A percentile compares a stretch with the other conserved stretches of the same genome.
Evolutionary conservation across 2,329 filamentous ascomycete genomes (phyloP).

Genomic region (Stagonosporopsis vannaccii): DNA sequence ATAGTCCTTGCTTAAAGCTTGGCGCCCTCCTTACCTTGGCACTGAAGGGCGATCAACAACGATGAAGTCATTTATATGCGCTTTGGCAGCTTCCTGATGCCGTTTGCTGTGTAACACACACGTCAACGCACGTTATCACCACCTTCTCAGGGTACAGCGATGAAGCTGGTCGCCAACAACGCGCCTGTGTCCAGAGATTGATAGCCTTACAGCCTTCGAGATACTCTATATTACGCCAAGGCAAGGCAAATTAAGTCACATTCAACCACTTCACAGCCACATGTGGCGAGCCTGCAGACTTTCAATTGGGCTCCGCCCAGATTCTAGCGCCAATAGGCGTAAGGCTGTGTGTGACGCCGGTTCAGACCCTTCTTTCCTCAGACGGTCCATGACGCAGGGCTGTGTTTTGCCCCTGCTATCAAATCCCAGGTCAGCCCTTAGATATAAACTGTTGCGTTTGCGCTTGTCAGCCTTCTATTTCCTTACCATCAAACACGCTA

Average conservation of each 20-base stretch:
- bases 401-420: constrained; percentile 11
- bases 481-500: background rate
- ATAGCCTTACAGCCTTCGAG: background rate
- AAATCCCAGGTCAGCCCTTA: background rate
- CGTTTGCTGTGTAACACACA: constrained; percentile 6
- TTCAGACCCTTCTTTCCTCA: background rate
- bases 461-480: constrained; percentile 6
- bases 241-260: background rate
- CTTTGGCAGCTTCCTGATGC: background rate
- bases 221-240: constrained; percentile 7
- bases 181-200: background rate
- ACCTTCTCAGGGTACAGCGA: background rate
- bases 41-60: background rate
- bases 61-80: constrained; percentile 15
- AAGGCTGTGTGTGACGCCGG: constrained; percentile 11
- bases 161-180: background rate
- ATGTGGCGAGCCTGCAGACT: constrained; percentile 1
- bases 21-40: constrained; percentile 9
- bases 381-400: constrained; percentile 15
- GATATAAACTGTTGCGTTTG: constrained; percentile 8
- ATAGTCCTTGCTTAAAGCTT: constrained; percentile 4
- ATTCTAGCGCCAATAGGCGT: constrained; percentile 7
- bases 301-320: constrained; percentile 8
- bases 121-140: constrained; percentile 1
- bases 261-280: constrained; percentile 4